Conservation (phyloP, 352 stramenopile species). For the Phytopythium chamaehyphon region DNA sequence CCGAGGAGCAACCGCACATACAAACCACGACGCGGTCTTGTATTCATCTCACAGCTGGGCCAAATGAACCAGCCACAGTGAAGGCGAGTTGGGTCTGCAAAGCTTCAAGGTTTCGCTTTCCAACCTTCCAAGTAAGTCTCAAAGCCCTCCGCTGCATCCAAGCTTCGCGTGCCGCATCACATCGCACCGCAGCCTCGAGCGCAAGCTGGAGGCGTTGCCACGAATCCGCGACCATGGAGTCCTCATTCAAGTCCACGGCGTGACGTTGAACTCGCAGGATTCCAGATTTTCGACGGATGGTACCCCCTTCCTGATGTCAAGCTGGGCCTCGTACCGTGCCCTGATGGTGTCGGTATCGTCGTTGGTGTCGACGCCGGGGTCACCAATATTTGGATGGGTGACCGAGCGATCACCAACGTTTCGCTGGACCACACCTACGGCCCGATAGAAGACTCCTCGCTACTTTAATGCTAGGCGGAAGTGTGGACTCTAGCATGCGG, state of each 20-base stretch:
- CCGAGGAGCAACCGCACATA: too few relatives aligned
- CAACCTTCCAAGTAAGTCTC: too few relatives aligned
- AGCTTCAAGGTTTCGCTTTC: too few relatives aligned
- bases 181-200: slow-evolving; percentile 14
- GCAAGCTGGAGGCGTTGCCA: slow-evolving; percentile 9
- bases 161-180: too few relatives aligned
- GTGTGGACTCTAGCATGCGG: too few relatives aligned
- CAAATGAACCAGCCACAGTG: too few relatives aligned
- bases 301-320: slow-evolving; percentile 14
- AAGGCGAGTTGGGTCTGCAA: too few relatives aligned
- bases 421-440: slow-evolving; percentile 14
- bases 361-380: slow-evolving; percentile 9
- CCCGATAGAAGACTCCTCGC: too few relatives aligned
- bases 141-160: too few relatives aligned
- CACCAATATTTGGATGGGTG: slow-evolving; percentile 7
- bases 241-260: slow-evolving; percentile 19
- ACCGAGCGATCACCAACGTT: slow-evolving; percentile 17
- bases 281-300: slow-evolving; percentile 12
- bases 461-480: too few relatives aligned
- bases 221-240: slow-evolving; percentile 15
- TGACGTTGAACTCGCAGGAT: slow-evolving; percentile 23
- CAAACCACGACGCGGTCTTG: too few relatives aligned
- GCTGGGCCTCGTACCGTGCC: slow-evolving; percentile 13
- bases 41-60: too few relatives aligned
- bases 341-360: slow-evolving; percentile 12